Evolutionary conservation across 768 basidiomycete genomes (phyloP).

Genomic region (Mycena leptocephala): DNA sequence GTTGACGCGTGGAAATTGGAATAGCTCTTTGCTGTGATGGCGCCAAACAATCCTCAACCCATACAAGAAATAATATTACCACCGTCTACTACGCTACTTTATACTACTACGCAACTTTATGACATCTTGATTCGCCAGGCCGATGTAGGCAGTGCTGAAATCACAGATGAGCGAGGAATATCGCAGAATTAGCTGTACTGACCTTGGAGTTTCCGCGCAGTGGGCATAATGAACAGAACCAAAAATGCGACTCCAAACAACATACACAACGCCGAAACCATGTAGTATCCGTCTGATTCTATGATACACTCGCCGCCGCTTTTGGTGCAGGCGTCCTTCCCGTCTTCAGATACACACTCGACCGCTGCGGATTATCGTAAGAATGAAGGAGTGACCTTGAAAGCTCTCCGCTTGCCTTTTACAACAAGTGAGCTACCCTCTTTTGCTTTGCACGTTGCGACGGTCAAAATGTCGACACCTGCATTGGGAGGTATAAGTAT

Average conservation of each 20-base stretch:
- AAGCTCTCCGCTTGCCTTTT: constrained; percentile 61
- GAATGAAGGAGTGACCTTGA: not conserved
- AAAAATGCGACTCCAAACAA: constrained; percentile 82
- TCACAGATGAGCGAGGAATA: constrained; percentile 22
- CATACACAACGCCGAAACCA: constrained; percentile 86
- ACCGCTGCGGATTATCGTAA: constrained; percentile 62
- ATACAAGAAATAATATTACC: not conserved
- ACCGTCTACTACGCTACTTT: not conserved
- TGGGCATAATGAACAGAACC: constrained; percentile 85
- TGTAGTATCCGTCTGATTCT: constrained; percentile 94
- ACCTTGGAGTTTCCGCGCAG: constrained; percentile 91
- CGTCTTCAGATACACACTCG: constrained; percentile 95
- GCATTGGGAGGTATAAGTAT: not conserved
- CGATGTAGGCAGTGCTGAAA: constrained; percentile 75
- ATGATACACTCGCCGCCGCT: constrained; percentile 88
- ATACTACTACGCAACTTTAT: constrained; percentile 39
- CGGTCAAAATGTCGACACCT: constrained; percentile 92
- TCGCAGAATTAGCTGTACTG: constrained; percentile 43
- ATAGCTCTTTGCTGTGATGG: constrained; percentile 35
- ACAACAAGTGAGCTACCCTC: constrained; percentile 67
- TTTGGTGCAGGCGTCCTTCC: constrained; percentile 83
- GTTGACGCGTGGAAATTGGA: constrained; percentile 62
- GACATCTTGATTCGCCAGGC: constrained; percentile 80
- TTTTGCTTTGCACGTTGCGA: constrained; percentile 86
- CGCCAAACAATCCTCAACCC: not conserved